Conservation (phyloP, 2,329 filamentous ascomycete genomes). For the Claviceps quebecensis region DNA sequence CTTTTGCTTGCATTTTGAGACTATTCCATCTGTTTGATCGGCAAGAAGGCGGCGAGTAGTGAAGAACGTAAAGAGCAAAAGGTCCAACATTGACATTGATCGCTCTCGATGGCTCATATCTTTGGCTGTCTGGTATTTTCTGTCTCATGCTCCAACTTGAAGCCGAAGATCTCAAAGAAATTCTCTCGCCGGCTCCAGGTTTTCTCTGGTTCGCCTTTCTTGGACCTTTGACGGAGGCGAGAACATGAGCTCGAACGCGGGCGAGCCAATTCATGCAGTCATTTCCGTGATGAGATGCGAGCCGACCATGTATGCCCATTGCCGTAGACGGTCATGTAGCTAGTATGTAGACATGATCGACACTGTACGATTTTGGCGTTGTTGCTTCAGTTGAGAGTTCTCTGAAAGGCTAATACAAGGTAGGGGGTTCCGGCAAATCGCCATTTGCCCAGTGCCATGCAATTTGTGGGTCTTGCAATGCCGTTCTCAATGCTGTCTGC, state of each 20-base stretch:
- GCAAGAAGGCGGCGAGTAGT: too few relatives aligned
- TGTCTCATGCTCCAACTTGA: constrained; percentile 34
- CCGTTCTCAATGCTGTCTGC: background rate
- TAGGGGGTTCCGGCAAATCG: too few relatives aligned
- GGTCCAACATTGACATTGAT: constrained; percentile 26
- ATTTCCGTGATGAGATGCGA: constrained; percentile 37
- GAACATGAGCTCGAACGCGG: constrained; percentile 36
- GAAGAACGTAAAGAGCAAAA: background rate
- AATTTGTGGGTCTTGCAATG: too few relatives aligned
- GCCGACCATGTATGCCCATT: too few relatives aligned
- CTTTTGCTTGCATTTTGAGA: too few relatives aligned
- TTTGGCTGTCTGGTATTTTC: constrained; percentile 20
- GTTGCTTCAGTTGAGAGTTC: too few relatives aligned
- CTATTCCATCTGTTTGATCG: too few relatives aligned
- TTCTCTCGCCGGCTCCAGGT: constrained; percentile 32
- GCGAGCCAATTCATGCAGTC: constrained; percentile 35
- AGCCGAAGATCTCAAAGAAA: constrained; percentile 38
- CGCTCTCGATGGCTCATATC: constrained; percentile 21
- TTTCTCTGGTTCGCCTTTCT: constrained; percentile 20
- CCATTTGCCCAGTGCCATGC: too few relatives aligned
- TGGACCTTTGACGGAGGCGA: constrained; percentile 19
- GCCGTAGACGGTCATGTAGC: too few relatives aligned
- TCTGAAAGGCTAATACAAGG: too few relatives aligned
- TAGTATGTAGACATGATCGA: too few relatives aligned
- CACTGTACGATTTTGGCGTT: too few relatives aligned